Evolutionary conservation across 495 filamentous ascomycete species (phyloP).

Genomic region (Penicillium atrosanguineum): DNA sequence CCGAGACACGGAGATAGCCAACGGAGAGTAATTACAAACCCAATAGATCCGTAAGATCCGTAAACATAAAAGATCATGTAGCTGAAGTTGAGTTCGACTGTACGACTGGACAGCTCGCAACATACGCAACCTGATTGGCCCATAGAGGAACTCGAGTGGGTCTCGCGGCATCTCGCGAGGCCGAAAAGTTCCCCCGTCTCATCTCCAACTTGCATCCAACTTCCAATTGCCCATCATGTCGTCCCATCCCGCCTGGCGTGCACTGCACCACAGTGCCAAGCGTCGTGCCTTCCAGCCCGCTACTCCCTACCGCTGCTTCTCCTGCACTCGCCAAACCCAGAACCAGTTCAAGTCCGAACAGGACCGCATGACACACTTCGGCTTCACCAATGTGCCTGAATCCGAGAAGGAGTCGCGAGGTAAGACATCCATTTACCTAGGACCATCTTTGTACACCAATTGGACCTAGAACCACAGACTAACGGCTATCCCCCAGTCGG

Average conservation of each 20-base stretch:
- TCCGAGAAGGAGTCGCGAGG: constrained; percentile 75
- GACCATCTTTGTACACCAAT: neutral
- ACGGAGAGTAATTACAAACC: too few relatives aligned
- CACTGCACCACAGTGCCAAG: constrained; percentile 30
- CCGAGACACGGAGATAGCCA: neutral
- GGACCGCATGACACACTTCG: constrained; percentile 83
- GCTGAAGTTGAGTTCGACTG: neutral
- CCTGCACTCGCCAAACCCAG: constrained; percentile 47
- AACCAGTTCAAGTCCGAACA: constrained; percentile 42
- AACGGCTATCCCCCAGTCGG: constrained; percentile 54
- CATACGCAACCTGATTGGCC: constrained; percentile 18
- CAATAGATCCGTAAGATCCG: constrained; percentile 3
- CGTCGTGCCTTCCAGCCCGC: constrained; percentile 24
- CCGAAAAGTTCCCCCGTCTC: constrained; percentile 21
- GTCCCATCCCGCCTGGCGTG: constrained; percentile 37
- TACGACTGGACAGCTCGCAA: constrained; percentile 1
- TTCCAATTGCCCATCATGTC: constrained; percentile 20
- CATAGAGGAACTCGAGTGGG: constrained; percentile 3
- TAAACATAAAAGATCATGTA: neutral
- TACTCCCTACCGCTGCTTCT: constrained; percentile 52
- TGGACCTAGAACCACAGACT: constrained; percentile 10
- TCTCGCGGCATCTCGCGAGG: constrained; percentile 9
- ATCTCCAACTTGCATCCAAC: neutral
- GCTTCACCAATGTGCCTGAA: constrained; percentile 83
- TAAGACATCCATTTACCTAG: constrained; percentile 26